Evolutionary conservation across 768 basidiomycete genomes (phyloP).

Genomic region (Podaxis sp.): DNA sequence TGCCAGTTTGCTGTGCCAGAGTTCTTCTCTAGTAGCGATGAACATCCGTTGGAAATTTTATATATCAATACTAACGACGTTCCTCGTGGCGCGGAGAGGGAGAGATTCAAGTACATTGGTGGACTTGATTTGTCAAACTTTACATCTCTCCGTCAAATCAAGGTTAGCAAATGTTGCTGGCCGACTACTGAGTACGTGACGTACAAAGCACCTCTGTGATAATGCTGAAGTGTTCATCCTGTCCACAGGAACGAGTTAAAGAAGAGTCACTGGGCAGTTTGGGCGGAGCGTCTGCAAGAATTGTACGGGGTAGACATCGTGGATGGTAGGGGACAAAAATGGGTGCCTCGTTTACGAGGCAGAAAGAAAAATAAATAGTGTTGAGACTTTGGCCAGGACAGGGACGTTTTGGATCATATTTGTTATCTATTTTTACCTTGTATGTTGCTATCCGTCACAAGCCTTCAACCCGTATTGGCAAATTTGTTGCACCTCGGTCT

Average conservation of each 20-base stretch:
- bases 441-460: background rate
- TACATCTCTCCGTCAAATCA: background rate
- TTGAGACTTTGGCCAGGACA: background rate
- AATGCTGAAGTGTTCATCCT: background rate
- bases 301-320: background rate
- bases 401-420: background rate
- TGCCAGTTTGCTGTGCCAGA: background rate
- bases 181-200: background rate
- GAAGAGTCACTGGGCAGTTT: constrained; percentile 2
- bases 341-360: background rate
- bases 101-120: constrained; percentile 6
- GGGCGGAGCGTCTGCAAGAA: constrained; percentile 3
- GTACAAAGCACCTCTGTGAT: background rate
- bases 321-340: background rate
- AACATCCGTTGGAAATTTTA: background rate
- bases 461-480: no score
- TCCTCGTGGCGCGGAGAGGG: background rate
- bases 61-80: background rate
- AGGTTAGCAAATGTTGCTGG: background rate
- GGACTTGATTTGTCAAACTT: constrained; percentile 5
- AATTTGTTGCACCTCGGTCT: background rate
- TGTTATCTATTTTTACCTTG: background rate
- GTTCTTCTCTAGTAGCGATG: constrained; percentile 5
- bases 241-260: background rate
- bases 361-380: background rate